Evolutionary conservation across 129 eudicot species (phyloP).

Genomic region (Kitagawia praeruptora): DNA sequence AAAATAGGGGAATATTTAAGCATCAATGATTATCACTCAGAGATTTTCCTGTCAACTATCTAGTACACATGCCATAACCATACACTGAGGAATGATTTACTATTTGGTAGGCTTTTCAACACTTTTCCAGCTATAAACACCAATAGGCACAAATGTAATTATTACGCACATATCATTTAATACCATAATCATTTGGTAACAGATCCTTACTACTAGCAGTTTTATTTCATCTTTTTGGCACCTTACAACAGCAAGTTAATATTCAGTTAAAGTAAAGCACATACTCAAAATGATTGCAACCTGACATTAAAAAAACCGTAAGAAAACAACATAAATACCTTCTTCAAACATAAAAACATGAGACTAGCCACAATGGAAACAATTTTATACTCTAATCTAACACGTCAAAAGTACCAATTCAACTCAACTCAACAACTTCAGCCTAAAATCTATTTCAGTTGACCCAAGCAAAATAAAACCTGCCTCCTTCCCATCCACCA

Average conservation of each 20-base stretch:
- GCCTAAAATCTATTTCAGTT: neutral
- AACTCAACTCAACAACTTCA: no score
- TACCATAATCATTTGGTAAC: neutral
- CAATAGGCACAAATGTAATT: neutral
- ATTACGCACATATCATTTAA: neutral
- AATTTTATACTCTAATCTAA: neutral
- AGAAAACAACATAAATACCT: conserved; percentile 23
- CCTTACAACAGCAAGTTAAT: neutral
- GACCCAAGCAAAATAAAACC: no score
- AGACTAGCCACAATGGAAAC: conserved; percentile 15
- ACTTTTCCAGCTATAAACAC: neutral
- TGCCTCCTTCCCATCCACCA: neutral
- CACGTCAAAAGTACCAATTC: neutral
- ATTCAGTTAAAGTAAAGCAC: neutral
- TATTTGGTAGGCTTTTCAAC: neutral
- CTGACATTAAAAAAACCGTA: no score
- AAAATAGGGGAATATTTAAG: neutral
- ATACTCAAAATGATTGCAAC: neutral
- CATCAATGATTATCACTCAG: neutral
- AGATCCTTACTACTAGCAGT: neutral
- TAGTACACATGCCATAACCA: neutral
- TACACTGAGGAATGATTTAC: neutral
- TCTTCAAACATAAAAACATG: no score
- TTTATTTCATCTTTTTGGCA: neutral
- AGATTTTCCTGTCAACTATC: neutral